Evolutionary conservation across 345 rosid species (phyloP).

Genomic region (Linum lewisii): DNA sequence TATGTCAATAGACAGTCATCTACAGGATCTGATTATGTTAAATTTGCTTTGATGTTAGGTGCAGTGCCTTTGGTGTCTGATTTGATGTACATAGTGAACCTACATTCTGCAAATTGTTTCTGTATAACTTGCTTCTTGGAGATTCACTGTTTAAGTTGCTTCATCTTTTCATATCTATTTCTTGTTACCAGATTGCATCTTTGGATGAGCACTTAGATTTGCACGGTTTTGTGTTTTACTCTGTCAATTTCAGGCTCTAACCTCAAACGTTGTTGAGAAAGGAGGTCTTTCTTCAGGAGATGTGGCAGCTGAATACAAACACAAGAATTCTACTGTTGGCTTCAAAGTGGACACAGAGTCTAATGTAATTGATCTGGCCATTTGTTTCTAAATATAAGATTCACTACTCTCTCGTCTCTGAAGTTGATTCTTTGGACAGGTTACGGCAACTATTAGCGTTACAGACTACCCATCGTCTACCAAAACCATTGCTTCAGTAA

Average conservation of each 20-base stretch:
- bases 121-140: not conserved
- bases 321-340: constrained; percentile 24
- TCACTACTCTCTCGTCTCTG: constrained; percentile 1
- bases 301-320: constrained; percentile 26
- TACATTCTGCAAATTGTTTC: not conserved
- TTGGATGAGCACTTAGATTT: not conserved
- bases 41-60: not conserved
- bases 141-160: not conserved
- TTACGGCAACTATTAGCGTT: constrained; percentile 21
- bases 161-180: not conserved
- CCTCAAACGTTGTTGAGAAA: constrained; percentile 28
- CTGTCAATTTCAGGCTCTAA: constrained; percentile 23
- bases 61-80: not conserved
- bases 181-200: not conserved
- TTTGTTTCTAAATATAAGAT: constrained; percentile 1
- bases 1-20: not conserved
- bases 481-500: constrained; percentile 31
- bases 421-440: constrained; percentile 19
- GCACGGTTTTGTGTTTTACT: not conserved
- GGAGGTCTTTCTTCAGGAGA: constrained; percentile 41
- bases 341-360: constrained; percentile 40
- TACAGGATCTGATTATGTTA: not conserved
- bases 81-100: too few relatives aligned
- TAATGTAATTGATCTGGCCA: constrained; percentile 18
- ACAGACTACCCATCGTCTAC: constrained; percentile 28